Evolutionary conservation across 1,284 basidiomycete genomes (phyloP).

Genomic region (Tilletia indica): DNA sequence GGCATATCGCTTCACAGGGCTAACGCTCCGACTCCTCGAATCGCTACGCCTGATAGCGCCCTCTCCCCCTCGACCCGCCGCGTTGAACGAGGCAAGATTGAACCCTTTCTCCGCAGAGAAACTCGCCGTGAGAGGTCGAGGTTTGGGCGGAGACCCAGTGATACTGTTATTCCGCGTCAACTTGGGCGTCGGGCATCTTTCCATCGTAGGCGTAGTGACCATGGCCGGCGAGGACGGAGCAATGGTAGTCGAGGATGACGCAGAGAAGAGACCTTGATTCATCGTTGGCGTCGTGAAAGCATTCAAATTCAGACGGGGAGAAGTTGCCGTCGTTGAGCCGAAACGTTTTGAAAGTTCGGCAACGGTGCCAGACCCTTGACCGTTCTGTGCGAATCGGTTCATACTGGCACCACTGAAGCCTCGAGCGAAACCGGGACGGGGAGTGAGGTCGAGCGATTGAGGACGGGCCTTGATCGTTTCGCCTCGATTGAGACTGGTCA

Average conservation of each 20-base stretch:
- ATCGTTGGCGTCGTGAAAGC: background rate
- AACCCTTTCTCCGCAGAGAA: slow-evolving; percentile 31
- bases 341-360: slow-evolving; percentile 41
- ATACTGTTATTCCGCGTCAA: slow-evolving; percentile 29
- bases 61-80: slow-evolving; percentile 20
- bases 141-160: slow-evolving; percentile 34
- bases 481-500: background rate
- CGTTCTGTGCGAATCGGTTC: slow-evolving; percentile 20
- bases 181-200: background rate
- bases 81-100: slow-evolving; percentile 38
- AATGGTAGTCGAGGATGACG: slow-evolving; percentile 5
- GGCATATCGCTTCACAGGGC: slow-evolving; percentile 29
- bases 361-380: slow-evolving; percentile 29
- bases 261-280: background rate
- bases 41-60: slow-evolving; percentile 22
- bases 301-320: background rate
- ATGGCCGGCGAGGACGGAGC: slow-evolving; percentile 19
- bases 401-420: background rate
- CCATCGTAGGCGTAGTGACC: slow-evolving; percentile 10
- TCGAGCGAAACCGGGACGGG: background rate
- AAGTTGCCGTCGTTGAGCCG: slow-evolving; percentile 8
- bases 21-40: slow-evolving; percentile 38
- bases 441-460: slow-evolving; percentile 1
- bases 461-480: slow-evolving; percentile 24
- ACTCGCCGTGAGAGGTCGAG: slow-evolving; percentile 38